Percentiles rank a stretch among this genome's conserved stretches.
Conservation (phyloP, 2,329 filamentous ascomycete genomes). For the Phoma herbarum region DNA sequence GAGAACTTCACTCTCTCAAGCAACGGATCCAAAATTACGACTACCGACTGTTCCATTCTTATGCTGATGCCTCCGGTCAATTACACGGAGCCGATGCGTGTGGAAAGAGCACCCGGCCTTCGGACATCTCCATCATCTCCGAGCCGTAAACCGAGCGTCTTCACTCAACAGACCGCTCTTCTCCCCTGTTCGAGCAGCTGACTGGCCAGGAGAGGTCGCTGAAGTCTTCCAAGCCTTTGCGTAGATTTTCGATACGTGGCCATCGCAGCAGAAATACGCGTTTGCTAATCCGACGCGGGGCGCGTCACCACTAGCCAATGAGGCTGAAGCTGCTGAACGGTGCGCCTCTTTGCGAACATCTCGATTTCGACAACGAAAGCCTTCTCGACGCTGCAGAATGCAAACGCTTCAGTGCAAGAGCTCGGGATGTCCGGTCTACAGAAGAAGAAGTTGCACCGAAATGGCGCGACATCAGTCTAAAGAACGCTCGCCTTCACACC, state of each 20-base stretch:
- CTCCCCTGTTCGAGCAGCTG: background rate
- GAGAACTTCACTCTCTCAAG: background rate
- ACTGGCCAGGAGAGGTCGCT: background rate
- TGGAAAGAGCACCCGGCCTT: conserved; percentile 3
- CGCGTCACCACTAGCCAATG: conserved; percentile 31
- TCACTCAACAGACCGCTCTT: background rate
- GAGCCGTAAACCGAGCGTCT: conserved; percentile 7
- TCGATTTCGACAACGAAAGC: conserved; percentile 64
- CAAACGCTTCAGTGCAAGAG: conserved; percentile 44
- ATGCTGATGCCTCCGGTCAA: conserved; percentile 10
- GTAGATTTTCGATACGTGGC: background rate
- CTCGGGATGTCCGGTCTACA: background rate
- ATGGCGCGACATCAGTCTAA: conserved; percentile 40
- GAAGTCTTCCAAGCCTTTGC: background rate
- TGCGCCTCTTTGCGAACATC: conserved; percentile 63
- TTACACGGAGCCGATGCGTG: background rate
- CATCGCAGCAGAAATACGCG: background rate
- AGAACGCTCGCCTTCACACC: conserved; percentile 31
- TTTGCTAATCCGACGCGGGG: conserved; percentile 1
- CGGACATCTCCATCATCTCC: conserved; percentile 20
- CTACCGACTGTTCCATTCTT: background rate
- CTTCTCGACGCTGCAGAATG: conserved; percentile 63
- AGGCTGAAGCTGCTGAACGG: conserved; percentile 65
- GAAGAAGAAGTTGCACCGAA: conserved; percentile 27
- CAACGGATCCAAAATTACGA: background rate